Evolutionary conservation across 805 yeast genomes (phyloP).

Genomic region (Candida sithepensis): DNA sequence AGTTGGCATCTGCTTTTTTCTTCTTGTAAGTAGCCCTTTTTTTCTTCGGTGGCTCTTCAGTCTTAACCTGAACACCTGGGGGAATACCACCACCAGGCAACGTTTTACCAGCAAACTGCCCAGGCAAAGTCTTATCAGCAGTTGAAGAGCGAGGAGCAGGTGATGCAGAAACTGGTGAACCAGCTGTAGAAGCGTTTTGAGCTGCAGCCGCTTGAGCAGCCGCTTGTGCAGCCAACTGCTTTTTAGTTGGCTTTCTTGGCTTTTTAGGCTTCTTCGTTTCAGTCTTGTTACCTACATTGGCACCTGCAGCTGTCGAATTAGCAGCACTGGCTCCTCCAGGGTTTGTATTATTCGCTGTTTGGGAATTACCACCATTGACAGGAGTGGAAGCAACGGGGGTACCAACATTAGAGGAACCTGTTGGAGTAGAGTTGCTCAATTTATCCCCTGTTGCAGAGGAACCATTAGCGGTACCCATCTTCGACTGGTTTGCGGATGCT

Average conservation of each 20-base stretch:
- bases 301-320: not conserved
- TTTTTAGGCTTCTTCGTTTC: constrained; percentile 23
- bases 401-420: not conserved
- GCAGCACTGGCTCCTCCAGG: not conserved
- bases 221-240: constrained; percentile 28
- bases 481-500: constrained; percentile 1
- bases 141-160: constrained; percentile 13
- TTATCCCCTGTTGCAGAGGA: not conserved
- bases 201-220: constrained; percentile 17
- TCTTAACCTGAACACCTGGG: not conserved
- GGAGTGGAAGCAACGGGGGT: not conserved
- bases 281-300: constrained; percentile 3
- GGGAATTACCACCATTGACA: not conserved
- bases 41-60: constrained; percentile 28
- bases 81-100: constrained; percentile 7
- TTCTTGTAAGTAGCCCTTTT: constrained; percentile 27
- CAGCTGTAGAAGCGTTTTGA: constrained; percentile 13
- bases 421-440: not conserved
- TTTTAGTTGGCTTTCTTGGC: constrained; percentile 31
- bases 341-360: not conserved
- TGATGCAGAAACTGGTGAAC: not conserved
- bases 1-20: constrained; percentile 11
- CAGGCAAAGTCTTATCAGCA: constrained; percentile 31
- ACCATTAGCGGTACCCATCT: not conserved
- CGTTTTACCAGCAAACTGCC: constrained; percentile 19